These are phyloP conservation scores for Mortierella sp. DNA, from an alignment of 371 early-diverging fungal genomes.

Conservation along the genomic window DNA sequence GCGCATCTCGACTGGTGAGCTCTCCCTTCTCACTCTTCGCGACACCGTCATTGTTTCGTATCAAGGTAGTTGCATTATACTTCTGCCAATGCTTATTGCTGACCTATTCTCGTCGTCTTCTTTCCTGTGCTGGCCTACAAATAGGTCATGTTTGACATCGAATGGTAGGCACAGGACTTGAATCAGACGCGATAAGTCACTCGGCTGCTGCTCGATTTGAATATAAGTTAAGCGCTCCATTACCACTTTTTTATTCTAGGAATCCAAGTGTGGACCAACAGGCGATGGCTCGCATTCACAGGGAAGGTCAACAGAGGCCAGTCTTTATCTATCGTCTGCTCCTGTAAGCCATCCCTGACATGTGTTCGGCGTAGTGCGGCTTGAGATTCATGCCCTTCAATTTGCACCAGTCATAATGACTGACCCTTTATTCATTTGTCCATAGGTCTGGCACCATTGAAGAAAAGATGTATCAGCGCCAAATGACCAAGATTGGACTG, in stretches of 20 bases:
- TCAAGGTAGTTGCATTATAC: not conserved
- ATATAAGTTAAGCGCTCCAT: not conserved
- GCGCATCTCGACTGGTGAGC: slow-evolving; percentile 68
- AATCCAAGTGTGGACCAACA: slow-evolving; percentile 66
- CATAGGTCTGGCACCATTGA: slow-evolving; percentile 65
- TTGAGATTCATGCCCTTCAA: not conserved
- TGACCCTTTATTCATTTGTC: not conserved
- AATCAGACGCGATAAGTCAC: not conserved
- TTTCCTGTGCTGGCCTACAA: not conserved
- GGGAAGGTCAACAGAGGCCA: slow-evolving; percentile 73
- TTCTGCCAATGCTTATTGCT: not conserved
- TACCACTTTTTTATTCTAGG: slow-evolving; percentile 30
- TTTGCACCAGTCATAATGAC: not conserved
- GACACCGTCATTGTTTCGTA: not conserved
- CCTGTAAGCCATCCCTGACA: slow-evolving; percentile 34
- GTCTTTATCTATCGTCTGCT: slow-evolving; percentile 76
- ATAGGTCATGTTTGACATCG: slow-evolving; percentile 68
- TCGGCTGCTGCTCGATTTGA: not conserved
- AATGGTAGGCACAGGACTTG: slow-evolving; percentile 55
- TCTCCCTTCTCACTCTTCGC: not conserved
- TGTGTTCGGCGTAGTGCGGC: not conserved
- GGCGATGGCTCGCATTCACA: slow-evolving; percentile 78
- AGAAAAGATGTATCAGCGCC: slow-evolving; percentile 72
- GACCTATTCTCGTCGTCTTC: no score
- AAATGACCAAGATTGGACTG: slow-evolving; percentile 66